Percentiles rank a stretch among this genome's conserved stretches.
Conservation (phyloP, 2,329 filamentous ascomycete species). For the Kalaharituber pfeilii region DNA sequence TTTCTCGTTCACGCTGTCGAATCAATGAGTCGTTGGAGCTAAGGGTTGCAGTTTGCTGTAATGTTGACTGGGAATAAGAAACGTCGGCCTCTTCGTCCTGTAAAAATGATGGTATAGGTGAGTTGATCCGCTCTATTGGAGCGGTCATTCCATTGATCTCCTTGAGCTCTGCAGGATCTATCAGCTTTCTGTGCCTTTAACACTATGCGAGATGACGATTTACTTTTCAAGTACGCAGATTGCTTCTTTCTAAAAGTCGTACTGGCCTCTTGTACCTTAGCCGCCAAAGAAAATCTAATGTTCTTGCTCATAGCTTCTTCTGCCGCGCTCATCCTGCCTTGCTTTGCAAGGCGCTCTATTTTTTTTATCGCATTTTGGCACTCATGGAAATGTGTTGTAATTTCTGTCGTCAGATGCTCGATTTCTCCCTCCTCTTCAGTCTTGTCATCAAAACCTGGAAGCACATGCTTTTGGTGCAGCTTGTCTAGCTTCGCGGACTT, state of each 20-base stretch:
- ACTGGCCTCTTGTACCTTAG: slow-evolving; percentile 79
- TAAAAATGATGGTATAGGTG: slow-evolving; percentile 36
- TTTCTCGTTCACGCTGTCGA: slow-evolving; percentile 82
- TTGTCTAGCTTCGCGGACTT: slow-evolving; percentile 77
- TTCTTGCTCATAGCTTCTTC: slow-evolving; percentile 95
- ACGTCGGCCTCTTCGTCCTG: slow-evolving; percentile 88
- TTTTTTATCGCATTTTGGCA: slow-evolving; percentile 80
- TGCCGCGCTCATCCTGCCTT: slow-evolving; percentile 52
- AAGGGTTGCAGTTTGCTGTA: slow-evolving; percentile 32
- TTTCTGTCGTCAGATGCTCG: slow-evolving; percentile 72
- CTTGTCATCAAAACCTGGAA: slow-evolving; percentile 88
- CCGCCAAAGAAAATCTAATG: slow-evolving; percentile 77
- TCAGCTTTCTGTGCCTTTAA: background rate
- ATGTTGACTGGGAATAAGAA: slow-evolving; percentile 73
- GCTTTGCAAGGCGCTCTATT: slow-evolving; percentile 67
- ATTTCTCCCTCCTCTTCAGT: slow-evolving; percentile 85
- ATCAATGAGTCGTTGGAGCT: slow-evolving; percentile 70
- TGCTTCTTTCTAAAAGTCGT: slow-evolving; percentile 93
- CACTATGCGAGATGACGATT: slow-evolving; percentile 18
- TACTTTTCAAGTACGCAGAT: slow-evolving; percentile 87
- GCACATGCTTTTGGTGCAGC: slow-evolving; percentile 88
- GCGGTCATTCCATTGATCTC: slow-evolving; percentile 47
- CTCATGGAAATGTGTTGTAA: slow-evolving; percentile 74
- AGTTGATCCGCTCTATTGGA: slow-evolving; percentile 36
- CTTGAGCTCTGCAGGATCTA: slow-evolving; percentile 43